Evolutionary conservation across 2,329 filamentous ascomycete genomes (phyloP).

Genomic region (Hortaea sp.): DNA sequence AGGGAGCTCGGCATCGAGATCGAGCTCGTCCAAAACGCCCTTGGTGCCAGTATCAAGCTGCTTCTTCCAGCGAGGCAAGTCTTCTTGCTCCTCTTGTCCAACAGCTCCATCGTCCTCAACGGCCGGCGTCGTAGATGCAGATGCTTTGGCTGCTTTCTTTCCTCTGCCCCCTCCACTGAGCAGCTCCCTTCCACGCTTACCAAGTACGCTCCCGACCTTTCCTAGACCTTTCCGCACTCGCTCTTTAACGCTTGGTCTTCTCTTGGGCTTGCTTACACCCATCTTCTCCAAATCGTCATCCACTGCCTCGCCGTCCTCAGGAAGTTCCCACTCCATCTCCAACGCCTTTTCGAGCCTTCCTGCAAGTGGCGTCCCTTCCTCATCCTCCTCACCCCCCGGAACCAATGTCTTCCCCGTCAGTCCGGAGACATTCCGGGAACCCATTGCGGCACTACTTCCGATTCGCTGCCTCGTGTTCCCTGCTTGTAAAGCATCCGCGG

Average conservation of each 20-base stretch:
- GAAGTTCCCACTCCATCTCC: constrained; percentile 28
- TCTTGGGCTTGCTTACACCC: constrained; percentile 9
- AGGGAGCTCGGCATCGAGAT: constrained; percentile 16
- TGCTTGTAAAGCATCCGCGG: too few species aligned
- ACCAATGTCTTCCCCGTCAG: constrained; percentile 26
- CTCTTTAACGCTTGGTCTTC: constrained; percentile 21
- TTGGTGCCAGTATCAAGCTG: constrained; percentile 23
- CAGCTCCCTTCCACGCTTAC: constrained; percentile 27
- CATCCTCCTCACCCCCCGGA: constrained; percentile 13
- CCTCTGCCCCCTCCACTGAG: constrained; percentile 30
- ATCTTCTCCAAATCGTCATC: constrained; percentile 5
- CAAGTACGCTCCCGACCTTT: constrained; percentile 22
- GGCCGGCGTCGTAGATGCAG: background rate
- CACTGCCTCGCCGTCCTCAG: constrained; percentile 4
- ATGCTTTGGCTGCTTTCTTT: constrained; percentile 21
- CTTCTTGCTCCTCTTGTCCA: constrained; percentile 10
- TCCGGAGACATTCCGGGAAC: constrained; percentile 35
- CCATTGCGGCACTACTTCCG: too few species aligned
- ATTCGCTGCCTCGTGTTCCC: too few species aligned
- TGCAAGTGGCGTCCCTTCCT: constrained; percentile 11
- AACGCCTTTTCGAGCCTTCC: constrained; percentile 39
- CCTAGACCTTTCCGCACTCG: constrained; percentile 20
- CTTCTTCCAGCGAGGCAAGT: constrained; percentile 14
- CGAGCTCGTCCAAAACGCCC: constrained; percentile 23
- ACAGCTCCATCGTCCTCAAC: constrained; percentile 9